phyloP scores from a whole-genome alignment of 108 stramenopile genomes.

The Epithemia pelagica region DNA sequence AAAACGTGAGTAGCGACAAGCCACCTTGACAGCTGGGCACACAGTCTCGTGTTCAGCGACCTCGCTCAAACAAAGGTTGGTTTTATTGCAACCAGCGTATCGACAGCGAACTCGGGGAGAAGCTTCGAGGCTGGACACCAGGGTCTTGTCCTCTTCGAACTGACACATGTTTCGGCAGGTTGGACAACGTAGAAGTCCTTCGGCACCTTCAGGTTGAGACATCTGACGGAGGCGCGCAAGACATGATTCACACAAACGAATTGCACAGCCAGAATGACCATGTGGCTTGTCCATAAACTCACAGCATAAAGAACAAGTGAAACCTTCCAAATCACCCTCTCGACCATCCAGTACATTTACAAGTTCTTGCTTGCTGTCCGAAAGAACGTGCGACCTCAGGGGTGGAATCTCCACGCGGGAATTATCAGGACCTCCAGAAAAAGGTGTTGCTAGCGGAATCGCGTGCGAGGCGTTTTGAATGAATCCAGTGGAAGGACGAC shows the following conservation, averaged over 20 bases:
- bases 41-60: not conserved
- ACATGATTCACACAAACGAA: not conserved
- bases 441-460: too few species aligned
- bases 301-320: not conserved
- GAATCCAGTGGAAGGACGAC: too few species aligned
- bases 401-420: not conserved
- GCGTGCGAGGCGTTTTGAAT: too few species aligned
- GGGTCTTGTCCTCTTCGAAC: not conserved
- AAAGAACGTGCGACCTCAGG: not conserved
- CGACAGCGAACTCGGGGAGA: slow-evolving; percentile 2
- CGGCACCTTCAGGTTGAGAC: not conserved
- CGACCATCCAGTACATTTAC: not conserved
- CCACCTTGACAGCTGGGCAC: not conserved
- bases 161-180: not conserved
- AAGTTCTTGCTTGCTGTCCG: not conserved
- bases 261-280: not conserved
- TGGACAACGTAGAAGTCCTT: not conserved
- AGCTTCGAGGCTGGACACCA: not conserved
- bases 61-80: not conserved
- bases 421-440: not conserved
- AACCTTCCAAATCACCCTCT: not conserved
- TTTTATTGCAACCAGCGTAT: not conserved
- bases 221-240: not conserved
- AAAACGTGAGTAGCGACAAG: not conserved
- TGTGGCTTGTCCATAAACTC: not conserved